Base-by-base conservation (phyloP, 2,329 filamentous ascomycete species). In the Rhynchosporium secalis region DNA sequence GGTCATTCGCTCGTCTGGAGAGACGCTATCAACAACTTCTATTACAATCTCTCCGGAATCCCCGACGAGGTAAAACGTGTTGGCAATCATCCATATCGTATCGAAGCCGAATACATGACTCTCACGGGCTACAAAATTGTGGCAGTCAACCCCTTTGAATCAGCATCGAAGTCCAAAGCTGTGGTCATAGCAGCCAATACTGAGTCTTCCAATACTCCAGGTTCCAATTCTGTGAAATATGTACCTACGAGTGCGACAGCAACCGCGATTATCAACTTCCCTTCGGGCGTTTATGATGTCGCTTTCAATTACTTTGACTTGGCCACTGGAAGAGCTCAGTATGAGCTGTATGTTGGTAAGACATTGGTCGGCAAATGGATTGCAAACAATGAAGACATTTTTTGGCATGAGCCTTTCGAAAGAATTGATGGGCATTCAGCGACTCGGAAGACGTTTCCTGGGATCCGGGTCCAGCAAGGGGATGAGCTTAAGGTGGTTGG, bases 1-100 rank as follows among this genome's bases (percentile, higher is more conserved):
- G 88, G 87, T 0, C 88, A 91, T 73, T 80, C 86, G 0, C 78
- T 91, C 20, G 84, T 90, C 15, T 91, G 88, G 88, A 80, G 88
- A 13, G 88, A 90, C 69, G 80, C 84, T 0, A 84, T 91, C 75
- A 83, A 77, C 69, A 77, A 84, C 60, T 90, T 87, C 75, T 90
- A 88, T 74, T 69, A 78, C 71, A 86, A 84, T 71, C 74, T 84
- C 43, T 86, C 85, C 0, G 77, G 80, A 2, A 88, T 91, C 48
- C 72, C 81, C 0, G 88, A 91, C 66, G 76, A 79, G 26, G 68
- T 68, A 0, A 77, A 77, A 1, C 80, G 87, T 9, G 86, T 90
- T 0, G 80, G 81, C 1, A 77, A 84, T 63, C 83, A 91, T 72
- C 81, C 82, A 0, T 86, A 82, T 74, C 82, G 88, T n/a, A 81